Conservation (phyloP, 2,329 filamentous ascomycete genomes). For the Hymenoscyphus repandus region DNA sequence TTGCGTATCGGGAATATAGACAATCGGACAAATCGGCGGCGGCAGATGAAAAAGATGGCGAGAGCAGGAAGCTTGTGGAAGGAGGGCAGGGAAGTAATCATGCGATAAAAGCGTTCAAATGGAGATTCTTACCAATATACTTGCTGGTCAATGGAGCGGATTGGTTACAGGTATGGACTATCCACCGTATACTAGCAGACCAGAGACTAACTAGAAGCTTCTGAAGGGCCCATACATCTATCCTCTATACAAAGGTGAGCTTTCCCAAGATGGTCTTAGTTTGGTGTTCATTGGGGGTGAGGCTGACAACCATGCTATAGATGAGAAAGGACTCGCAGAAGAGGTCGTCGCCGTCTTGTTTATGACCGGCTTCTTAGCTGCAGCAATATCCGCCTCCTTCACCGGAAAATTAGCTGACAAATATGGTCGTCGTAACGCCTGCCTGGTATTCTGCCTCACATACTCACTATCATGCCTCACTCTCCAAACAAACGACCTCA, state of each 20-base stretch:
- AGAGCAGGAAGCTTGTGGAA: slow-evolving; percentile 1
- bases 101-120: slow-evolving; percentile 18
- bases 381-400: slow-evolving; percentile 24
- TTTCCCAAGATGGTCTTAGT: neutral
- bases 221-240: slow-evolving; percentile 24
- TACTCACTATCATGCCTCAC: slow-evolving; percentile 48
- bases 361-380: slow-evolving; percentile 24
- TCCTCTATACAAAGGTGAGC: slow-evolving; percentile 25
- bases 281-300: neutral
- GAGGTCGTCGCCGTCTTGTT: slow-evolving; percentile 22
- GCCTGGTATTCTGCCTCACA: slow-evolving; percentile 47
- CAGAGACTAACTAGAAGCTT: neutral
- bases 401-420: slow-evolving; percentile 22
- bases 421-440: slow-evolving; percentile 40
- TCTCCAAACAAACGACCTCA: slow-evolving; percentile 39
- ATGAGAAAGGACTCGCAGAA: slow-evolving; percentile 23
- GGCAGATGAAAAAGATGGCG: neutral
- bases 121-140: slow-evolving; percentile 38
- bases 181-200: neutral
- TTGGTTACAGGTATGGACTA: slow-evolving; percentile 40
- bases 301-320: neutral
- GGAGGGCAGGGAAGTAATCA: slow-evolving; percentile 1
- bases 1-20: slow-evolving; percentile 9
- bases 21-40: neutral
- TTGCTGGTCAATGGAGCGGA: slow-evolving; percentile 44